These are phyloP conservation scores for Symbiodinium natans DNA, from an alignment of 73 alveolate genomes.

Conservation along the genomic window DNA sequence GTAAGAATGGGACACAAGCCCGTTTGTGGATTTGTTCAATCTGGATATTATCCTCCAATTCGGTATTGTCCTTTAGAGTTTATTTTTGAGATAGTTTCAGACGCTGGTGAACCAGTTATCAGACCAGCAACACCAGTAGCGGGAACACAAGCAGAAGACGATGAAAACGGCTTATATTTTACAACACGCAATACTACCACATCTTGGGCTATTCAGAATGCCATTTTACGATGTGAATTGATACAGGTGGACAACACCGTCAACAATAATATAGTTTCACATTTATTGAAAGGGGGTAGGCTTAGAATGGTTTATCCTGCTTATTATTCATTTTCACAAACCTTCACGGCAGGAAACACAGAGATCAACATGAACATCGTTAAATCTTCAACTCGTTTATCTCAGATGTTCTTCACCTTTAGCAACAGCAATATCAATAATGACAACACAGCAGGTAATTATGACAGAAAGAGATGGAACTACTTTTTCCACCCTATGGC, in stretches of 20 bases:
- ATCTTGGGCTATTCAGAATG: neutral
- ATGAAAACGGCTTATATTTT: too few species aligned
- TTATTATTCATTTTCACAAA: neutral
- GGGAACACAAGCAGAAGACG: too few species aligned
- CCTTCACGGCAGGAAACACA: constrained; percentile 7
- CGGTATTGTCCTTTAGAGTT: neutral
- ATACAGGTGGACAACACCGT: neutral
- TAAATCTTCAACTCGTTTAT: neutral
- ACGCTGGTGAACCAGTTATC: too few species aligned
- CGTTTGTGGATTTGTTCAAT: neutral
- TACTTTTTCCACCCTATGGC: neutral
- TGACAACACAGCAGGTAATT: neutral
- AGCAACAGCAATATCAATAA: neutral
- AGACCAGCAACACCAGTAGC: too few species aligned
- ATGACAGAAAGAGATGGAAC: neutral
- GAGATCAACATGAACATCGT: neutral
- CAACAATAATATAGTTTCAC: neutral
- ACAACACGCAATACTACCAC: neutral
- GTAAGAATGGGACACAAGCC: neutral
- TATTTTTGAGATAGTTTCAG: too few species aligned
- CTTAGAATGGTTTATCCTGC: neutral
- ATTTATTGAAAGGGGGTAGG: neutral
- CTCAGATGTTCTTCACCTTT: constrained; percentile 1
- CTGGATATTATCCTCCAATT: neutral
- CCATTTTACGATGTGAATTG: neutral